A percentile compares a stretch with the other conserved stretches of the same genome.
These are phyloP conservation scores for Arachnopeziza araneosa DNA, from an alignment of 2,329 filamentous ascomycete species.

Conservation along the genomic window DNA sequence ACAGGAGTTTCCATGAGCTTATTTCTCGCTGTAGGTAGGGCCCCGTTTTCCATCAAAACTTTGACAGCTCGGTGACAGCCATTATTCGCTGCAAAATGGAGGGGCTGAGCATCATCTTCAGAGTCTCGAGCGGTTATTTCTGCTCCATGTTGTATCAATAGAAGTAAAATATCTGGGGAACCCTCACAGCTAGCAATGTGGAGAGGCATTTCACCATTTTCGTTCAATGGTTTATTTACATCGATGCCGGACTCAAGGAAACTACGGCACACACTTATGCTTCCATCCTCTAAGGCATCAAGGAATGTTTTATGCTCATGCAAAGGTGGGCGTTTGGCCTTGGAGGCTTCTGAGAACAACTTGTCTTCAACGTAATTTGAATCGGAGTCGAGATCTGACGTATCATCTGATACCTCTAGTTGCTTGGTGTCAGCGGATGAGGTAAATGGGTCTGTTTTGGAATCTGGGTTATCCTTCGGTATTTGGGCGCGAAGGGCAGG, in stretches of 20 bases:
- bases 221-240: not conserved
- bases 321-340: not conserved
- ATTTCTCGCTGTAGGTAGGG: not conserved
- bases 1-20: constrained; percentile 2
- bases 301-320: not conserved
- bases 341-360: not conserved
- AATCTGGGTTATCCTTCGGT: not conserved
- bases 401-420: not conserved
- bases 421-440: not conserved
- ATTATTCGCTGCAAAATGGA: not conserved
- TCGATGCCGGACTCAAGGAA: not conserved
- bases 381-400: not conserved
- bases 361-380: not conserved
- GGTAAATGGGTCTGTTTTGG: not conserved
- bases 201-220: not conserved
- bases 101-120: not conserved
- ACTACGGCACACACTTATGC: not conserved
- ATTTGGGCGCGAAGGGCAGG: not conserved
- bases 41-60: constrained; percentile 1
- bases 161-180: not conserved
- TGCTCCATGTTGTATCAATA: not conserved
- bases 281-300: not conserved
- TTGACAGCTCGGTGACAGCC: not conserved
- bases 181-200: not conserved
- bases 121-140: not conserved